Evolutionary conservation across 108 stramenopile species (phyloP).

Genomic region (Stephanodiscus triporus): DNA sequence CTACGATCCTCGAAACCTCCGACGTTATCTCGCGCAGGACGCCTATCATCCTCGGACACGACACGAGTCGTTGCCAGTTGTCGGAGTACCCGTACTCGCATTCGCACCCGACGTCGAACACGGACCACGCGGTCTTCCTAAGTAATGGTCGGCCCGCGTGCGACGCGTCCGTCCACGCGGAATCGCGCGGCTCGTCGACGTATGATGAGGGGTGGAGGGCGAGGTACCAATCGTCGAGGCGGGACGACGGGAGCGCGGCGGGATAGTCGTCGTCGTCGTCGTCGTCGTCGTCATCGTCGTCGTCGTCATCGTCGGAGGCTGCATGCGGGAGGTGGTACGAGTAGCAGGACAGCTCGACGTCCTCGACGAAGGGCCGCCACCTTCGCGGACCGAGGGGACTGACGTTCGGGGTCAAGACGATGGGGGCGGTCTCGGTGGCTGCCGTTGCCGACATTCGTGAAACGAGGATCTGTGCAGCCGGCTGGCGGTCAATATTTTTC

Average conservation of each 20-base stretch:
- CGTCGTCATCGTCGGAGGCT: not conserved
- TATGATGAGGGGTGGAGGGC: conserved; percentile 13
- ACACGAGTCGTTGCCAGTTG: conserved; percentile 35
- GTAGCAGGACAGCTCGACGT: conserved; percentile 21
- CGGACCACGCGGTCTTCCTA: conserved; percentile 44
- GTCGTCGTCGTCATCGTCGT: not conserved
- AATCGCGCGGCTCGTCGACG: conserved; percentile 6
- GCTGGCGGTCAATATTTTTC: too few relatives aligned
- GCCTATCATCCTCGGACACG: conserved; percentile 4
- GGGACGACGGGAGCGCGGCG: conserved; percentile 2
- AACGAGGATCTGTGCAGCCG: too few relatives aligned
- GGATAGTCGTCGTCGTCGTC: not conserved
- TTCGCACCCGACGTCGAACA: conserved; percentile 20
- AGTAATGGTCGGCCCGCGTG: conserved; percentile 32
- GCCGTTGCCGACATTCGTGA: not conserved
- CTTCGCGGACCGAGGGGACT: conserved; percentile 1
- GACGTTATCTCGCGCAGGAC: conserved; percentile 27
- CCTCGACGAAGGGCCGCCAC: conserved; percentile 34
- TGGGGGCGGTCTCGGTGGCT: too few relatives aligned
- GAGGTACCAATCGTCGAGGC: conserved; percentile 44
- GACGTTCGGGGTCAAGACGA: not conserved
- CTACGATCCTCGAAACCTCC: conserved; percentile 4
- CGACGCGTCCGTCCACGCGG: conserved; percentile 43
- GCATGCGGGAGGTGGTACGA: conserved; percentile 19
- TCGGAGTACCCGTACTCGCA: conserved; percentile 55